Base-by-base conservation (phyloP, 1,284 basidiomycete species). In the Ceratobasidium sp. region DNA sequence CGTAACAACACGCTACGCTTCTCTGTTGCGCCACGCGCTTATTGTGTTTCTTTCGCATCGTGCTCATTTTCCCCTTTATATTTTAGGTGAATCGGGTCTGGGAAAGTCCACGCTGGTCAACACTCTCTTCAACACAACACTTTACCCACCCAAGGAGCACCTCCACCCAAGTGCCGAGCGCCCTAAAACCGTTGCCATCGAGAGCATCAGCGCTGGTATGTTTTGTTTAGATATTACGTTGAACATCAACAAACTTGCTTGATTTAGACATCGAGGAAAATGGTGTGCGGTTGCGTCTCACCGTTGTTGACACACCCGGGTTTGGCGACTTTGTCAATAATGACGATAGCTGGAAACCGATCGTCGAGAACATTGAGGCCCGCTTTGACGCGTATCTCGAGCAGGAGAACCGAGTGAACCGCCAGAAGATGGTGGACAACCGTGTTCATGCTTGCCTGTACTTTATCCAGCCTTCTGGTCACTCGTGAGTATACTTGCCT, bases 271-370 rank as follows among this genome's bases (percentile, higher is more conserved):
- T 99, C 82, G 97, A 98, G 87, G 96, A 99, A 88, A 97, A 94
- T 80, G 96, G 96, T 78, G 96, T 98, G 76, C 90, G 96, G 81
- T 90, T 99, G 74, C 95, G 95, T 83, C 87, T 99, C 79, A 98
- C 96, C n/a, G 97, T 99, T 80, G 96, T 99, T 80, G 96, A 98
- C 85, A 98, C 96, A 54, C 96, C 96, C 74, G 96, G 96, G 41
- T 98, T 97, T 82, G 96, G 96, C 78, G 96, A 98, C 86, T 98
- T 96, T 85, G 96, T 98, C 84, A 98, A 98, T 89, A 99, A 98
- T 85, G 95, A 97, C 81, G 95, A 97, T 81, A 96, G 96, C 85
- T 99, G 97, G 97, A 97, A 95, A 86, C 97, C 97, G 73, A 97
- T 99, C 80, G 90, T 98, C 52, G 96, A 98, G 85, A 96, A 97